Conservation (phyloP, 2,329 filamentous ascomycete species). For the Claviceps humidiphila region DNA sequence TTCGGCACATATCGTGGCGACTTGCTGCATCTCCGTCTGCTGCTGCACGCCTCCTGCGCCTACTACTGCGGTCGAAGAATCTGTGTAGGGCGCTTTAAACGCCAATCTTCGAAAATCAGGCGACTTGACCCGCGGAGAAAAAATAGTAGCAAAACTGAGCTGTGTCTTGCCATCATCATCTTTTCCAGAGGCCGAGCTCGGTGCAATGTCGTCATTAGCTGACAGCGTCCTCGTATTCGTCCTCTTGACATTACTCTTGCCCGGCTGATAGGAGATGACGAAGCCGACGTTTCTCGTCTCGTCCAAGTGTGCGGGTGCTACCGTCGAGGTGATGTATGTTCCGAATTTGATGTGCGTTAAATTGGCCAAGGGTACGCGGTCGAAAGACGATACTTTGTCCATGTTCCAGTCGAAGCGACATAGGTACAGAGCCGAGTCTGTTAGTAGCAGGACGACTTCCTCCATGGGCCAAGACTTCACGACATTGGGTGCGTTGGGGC, state of each 20-base stretch:
- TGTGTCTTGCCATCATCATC: slow-evolving; percentile 15
- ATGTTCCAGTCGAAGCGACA: slow-evolving; percentile 91
- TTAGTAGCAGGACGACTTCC: slow-evolving; percentile 78
- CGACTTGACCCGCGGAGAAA: slow-evolving; percentile 24
- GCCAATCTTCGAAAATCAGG: slow-evolving; percentile 31
- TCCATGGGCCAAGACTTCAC: slow-evolving; percentile 64
- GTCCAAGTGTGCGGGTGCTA: slow-evolving; percentile 65
- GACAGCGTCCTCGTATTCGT: slow-evolving; percentile 78
- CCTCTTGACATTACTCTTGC: slow-evolving; percentile 56
- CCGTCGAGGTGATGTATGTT: slow-evolving; percentile 79
- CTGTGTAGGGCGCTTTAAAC: slow-evolving; percentile 41
- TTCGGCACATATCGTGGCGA: slow-evolving; percentile 58
- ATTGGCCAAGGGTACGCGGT: slow-evolving; percentile 66
- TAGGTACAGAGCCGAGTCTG: slow-evolving; percentile 71
- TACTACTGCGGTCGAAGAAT: slow-evolving; percentile 41
- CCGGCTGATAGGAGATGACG: slow-evolving; percentile 62
- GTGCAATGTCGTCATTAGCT: slow-evolving; percentile 26
- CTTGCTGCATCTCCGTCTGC: slow-evolving; percentile 41
- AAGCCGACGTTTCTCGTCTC: slow-evolving; percentile 73
- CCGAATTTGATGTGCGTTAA: slow-evolving; percentile 63
- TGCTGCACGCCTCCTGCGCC: slow-evolving; percentile 30
- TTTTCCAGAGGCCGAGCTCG: slow-evolving; percentile 11
- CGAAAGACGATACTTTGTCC: slow-evolving; percentile 88
- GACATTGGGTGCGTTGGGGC: slow-evolving; percentile 58
- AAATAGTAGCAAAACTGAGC: slow-evolving; percentile 26